A percentile compares a stretch with the other conserved stretches of the same genome.
These are phyloP conservation scores for Ceratobasidium theobromae DNA, from an alignment of 1,284 basidiomycete genomes.

Conservation along the genomic window DNA sequence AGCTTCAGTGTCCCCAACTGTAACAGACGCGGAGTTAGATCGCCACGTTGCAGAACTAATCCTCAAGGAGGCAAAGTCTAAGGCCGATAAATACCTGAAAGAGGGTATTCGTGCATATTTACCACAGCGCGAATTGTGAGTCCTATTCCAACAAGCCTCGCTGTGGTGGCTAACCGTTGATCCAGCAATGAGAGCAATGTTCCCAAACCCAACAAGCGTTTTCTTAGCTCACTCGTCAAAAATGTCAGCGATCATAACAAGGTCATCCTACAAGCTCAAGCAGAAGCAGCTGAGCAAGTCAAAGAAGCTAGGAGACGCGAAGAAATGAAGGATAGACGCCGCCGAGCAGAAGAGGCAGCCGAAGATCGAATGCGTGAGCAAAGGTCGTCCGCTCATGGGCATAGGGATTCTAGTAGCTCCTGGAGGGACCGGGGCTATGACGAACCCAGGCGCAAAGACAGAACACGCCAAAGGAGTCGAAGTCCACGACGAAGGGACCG, in stretches of 20 bases:
- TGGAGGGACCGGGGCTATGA: constrained; percentile 49
- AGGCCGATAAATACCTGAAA: constrained; percentile 68
- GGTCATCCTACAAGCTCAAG: constrained; percentile 75
- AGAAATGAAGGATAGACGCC: constrained; percentile 59
- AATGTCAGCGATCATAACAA: constrained; percentile 92
- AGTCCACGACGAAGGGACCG: constrained; percentile 39
- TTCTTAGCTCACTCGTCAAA: constrained; percentile 82
- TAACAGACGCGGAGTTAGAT: constrained; percentile 84
- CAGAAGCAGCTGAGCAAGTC: constrained; percentile 69
- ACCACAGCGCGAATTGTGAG: constrained; percentile 42
- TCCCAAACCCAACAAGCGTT: constrained; percentile 87
- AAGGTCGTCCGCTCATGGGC: constrained; percentile 46
- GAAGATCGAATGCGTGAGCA: constrained; percentile 53
- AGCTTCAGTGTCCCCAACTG: constrained; percentile 58
- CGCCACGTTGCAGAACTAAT: constrained; percentile 85
- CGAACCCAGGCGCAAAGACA: constrained; percentile 49
- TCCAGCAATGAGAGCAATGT: constrained; percentile 47
- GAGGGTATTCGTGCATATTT: constrained; percentile 71
- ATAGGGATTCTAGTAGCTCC: constrained; percentile 14
- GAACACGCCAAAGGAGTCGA: constrained; percentile 49
- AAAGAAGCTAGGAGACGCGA: constrained; percentile 63
- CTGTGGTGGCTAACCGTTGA: neutral
- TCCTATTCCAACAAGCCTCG: neutral
- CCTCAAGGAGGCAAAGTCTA: constrained; percentile 85
- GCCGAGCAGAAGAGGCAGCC: constrained; percentile 67